Evolutionary conservation across 495 filamentous ascomycete genomes (phyloP), one percentile per base, ranked within the genome.

Genomic region (Podospora didyma): DNA sequence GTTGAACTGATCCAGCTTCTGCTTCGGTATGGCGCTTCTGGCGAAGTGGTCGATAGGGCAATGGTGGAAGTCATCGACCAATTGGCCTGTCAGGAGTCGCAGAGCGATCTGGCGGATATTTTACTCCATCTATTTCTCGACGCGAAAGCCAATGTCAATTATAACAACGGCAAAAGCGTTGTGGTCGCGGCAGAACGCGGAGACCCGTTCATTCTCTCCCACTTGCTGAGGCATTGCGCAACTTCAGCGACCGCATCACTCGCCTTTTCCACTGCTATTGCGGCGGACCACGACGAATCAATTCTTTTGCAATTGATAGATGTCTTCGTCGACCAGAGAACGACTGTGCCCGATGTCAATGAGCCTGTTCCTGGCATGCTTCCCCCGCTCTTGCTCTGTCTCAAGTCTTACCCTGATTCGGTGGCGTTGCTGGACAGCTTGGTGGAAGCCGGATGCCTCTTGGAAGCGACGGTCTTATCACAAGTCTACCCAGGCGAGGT

Each of bases 151-250:
- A 68, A 75, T 54, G 68, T 75, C 39, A 75, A 76, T 51, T 64
- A 71, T 50, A 73, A 78, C 21, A 62, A 69, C 46, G 75, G 75
- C 6, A 73, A 74, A 57, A 70, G 65, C 2, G 39, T 76, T 34
- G 66, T 68, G 21, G 63, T 72, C 16, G 74, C 73, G 2, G 74
- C 70, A 1, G 62, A 62, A 1, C 62, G 69, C 45, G 73, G 73
- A 0, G 66, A 77, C 34, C 54, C 69, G 0, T 50, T 64, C 17
- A 56, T 77, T 3, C 62, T 77, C 5, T 61, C 57, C 16, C 65
- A 58, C n/a, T 53, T 77, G 28, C 42, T 77, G 3, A 57, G 60
- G 6, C 61, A 70, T 23, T 63, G 66, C 5, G 70, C 73, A 7
- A 70, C 65, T 0, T 47, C 69, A 0, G 52, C 65, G 34, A 57